Evolutionary conservation across 495 filamentous ascomycete genomes (phyloP), one percentile per base, ranked within the genome.

Genomic region (Neurospora sp.): DNA sequence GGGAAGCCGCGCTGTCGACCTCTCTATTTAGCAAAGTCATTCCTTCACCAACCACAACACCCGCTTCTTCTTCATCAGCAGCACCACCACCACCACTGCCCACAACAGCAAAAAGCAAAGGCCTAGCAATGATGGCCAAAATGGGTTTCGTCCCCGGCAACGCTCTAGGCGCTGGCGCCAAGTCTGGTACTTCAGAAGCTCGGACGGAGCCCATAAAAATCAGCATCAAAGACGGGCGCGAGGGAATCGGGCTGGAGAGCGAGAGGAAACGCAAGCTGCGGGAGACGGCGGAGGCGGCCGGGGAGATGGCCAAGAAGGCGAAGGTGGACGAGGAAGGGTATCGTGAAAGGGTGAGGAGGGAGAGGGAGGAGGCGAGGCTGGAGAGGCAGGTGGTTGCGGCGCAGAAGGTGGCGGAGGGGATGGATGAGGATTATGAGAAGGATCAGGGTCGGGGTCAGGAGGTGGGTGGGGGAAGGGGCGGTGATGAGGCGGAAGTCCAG

Each of bases 121-220:
- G 96, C 3, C 89, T 94, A 72, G 86, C 92, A 73, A 97, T 99
- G 94, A 96, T 99, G 94, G 90, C 92, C n/a, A 94, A 91, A 81
- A 91, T 99, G 84, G 96, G 96, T 8, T 99, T 94, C 82, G 91
- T 89, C 74, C 54, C 92, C 16, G 88, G 89, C 88, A 59, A 0
- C 0, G 85, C 97, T 4, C 93, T 96, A 1, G 91, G 90, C 76
- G 74, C 38, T 14, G 20, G 31, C 9, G 18, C 7, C 27, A 69
- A 35, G 35, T 35, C 35, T 5, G 35, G 35, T 35, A 35, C 4
- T 35, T 5, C 42, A 8, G 39, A 20, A 8, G 31, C 20, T 9
- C 27, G 20, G n/a, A 35, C 86, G 10, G 91, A 94, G 79, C 93
- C 93, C 0, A 85, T 97, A 20, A 82, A 86, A 14, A 81, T 96